These are phyloP conservation scores for Penicillium angulare DNA, from an alignment of 495 filamentous ascomycete species.

Conservation along the genomic window DNA sequence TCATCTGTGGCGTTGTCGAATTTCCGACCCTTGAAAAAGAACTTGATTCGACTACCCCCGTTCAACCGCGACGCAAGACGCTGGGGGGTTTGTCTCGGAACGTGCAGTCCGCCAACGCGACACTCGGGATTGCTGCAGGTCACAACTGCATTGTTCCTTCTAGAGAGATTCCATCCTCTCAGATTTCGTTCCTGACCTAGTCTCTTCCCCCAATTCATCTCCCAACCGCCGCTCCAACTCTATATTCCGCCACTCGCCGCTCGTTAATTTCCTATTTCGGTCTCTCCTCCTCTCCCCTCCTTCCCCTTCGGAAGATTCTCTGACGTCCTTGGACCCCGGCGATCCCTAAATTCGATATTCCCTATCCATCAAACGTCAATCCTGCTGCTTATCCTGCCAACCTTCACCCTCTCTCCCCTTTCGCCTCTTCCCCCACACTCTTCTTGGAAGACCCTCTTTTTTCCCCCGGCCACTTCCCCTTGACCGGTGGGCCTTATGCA, in stretches of 20 bases:
- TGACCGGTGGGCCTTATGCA: slow-evolving; percentile 20
- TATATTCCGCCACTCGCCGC: slow-evolving; percentile 16
- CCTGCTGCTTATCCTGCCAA: no score
- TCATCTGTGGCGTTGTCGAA: slow-evolving; percentile 13
- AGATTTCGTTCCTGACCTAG: slow-evolving; percentile 21
- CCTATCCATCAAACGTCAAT: no score
- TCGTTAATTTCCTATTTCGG: no score
- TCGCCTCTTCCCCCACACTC: neutral
- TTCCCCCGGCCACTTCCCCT: neutral
- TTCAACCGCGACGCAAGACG: slow-evolving; percentile 9
- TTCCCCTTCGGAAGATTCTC: neutral
- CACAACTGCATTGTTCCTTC: slow-evolving; percentile 40
- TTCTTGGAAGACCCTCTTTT: neutral
- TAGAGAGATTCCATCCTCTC: slow-evolving; percentile 14
- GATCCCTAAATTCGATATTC: neutral
- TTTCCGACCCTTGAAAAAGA: no score
- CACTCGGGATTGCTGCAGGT: slow-evolving; percentile 30
- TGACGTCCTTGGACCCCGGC: neutral
- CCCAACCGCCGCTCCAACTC: neutral
- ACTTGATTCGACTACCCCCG: no score
- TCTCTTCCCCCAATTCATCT: no score
- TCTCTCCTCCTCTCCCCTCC: neutral
- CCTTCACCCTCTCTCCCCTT: neutral
- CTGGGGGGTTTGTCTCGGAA: slow-evolving; percentile 26
- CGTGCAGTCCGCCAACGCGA: slow-evolving; percentile 24